Evolutionary conservation across 352 stramenopile species (phyloP).

Genomic region (Phytophthora pini): DNA sequence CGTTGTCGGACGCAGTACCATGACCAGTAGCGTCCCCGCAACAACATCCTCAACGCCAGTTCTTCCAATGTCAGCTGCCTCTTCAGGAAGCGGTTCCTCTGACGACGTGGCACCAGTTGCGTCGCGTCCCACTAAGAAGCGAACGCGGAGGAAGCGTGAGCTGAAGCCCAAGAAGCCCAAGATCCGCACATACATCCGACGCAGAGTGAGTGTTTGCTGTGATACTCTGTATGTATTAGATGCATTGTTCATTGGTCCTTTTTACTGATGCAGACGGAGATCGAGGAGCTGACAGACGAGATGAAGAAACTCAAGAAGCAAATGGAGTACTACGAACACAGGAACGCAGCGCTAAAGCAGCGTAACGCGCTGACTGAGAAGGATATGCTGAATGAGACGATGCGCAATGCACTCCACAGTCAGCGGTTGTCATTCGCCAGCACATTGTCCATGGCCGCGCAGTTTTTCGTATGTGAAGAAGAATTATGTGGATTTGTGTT

Average conservation of each 20-base stretch:
- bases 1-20: not conserved
- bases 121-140: slow-evolving; percentile 8
- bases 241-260: not conserved
- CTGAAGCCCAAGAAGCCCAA: slow-evolving; percentile 29
- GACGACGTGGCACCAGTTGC: slow-evolving; percentile 3
- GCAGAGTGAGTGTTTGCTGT: slow-evolving; percentile 18
- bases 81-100: slow-evolving; percentile 3
- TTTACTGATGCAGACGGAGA: slow-evolving; percentile 24
- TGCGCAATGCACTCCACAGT: slow-evolving; percentile 22
- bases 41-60: not conserved
- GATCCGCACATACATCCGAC: slow-evolving; percentile 33
- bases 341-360: slow-evolving; percentile 16
- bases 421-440: slow-evolving; percentile 35
- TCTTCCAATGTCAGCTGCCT: not conserved
- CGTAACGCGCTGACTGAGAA: slow-evolving; percentile 22
- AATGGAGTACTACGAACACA: slow-evolving; percentile 16
- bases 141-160: slow-evolving; percentile 7
- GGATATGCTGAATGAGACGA: slow-evolving; percentile 23
- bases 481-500: not conserved
- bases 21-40: slow-evolving; percentile 1
- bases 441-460: slow-evolving; percentile 31
- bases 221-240: not conserved
- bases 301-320: slow-evolving; percentile 33
- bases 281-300: slow-evolving; percentile 24
- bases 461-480: slow-evolving; percentile 25